These are phyloP conservation scores for Pseudogymnoascus sp. DNA, from an alignment of 2,329 filamentous ascomycete species.

Conservation along the genomic window DNA sequence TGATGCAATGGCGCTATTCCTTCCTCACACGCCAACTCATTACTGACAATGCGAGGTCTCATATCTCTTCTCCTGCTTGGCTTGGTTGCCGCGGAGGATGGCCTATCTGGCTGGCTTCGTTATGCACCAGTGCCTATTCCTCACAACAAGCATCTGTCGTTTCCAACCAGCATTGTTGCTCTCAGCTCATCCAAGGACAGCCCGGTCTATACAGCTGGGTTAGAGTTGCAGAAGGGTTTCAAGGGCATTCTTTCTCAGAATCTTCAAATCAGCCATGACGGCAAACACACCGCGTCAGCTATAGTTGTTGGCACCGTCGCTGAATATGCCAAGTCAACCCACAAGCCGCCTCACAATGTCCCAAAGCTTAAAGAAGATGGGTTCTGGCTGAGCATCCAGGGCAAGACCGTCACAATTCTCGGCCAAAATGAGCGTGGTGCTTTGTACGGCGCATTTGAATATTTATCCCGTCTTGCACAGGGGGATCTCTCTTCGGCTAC, in stretches of 20 bases:
- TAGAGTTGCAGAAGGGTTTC: constrained; percentile 53
- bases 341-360: constrained; percentile 27
- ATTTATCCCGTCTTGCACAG: constrained; percentile 57
- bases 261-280: constrained; percentile 29
- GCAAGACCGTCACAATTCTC: constrained; percentile 46
- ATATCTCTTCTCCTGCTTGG: background rate
- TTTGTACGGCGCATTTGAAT: constrained; percentile 63
- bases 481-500: constrained; percentile 43
- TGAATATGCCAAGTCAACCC: constrained; percentile 32
- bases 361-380: constrained; percentile 45
- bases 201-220: constrained; percentile 52
- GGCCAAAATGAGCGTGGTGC: constrained; percentile 61
- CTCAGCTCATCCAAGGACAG: constrained; percentile 47
- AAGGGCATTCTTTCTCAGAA: constrained; percentile 48
- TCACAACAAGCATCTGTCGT: constrained; percentile 32
- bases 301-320: constrained; percentile 44
- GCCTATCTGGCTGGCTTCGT: constrained; percentile 55
- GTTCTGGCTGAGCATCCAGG: constrained; percentile 50
- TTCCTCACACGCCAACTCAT: background rate
- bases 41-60: background rate
- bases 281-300: constrained; percentile 23
- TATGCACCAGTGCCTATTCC: constrained; percentile 47
- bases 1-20: background rate
- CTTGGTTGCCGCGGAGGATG: constrained; percentile 45
- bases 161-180: constrained; percentile 42